Percentiles rank a stretch among this genome's conserved stretches.
phyloP scores from a whole-genome alignment of 2,329 filamentous ascomycete genomes.

The Talaromyces albobiverticillius region DNA sequence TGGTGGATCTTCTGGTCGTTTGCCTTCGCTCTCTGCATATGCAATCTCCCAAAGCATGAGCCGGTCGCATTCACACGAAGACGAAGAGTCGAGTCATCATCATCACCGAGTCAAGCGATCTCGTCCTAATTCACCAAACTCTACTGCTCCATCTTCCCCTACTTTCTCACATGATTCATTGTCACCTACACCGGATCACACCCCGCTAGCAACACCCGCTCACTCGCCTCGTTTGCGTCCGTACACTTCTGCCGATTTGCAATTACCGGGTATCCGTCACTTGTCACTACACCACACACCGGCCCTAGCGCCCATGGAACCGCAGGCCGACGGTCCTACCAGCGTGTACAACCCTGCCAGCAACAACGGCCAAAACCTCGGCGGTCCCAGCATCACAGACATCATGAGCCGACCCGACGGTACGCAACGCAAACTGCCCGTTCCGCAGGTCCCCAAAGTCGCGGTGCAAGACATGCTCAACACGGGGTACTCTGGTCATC shows the following conservation, averaged over 20 bases:
- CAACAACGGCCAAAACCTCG: conserved; percentile 46
- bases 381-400: conserved; percentile 79
- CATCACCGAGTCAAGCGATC: conserved; percentile 76
- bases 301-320: conserved; percentile 69
- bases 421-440: conserved; percentile 83
- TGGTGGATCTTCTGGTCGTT: conserved; percentile 53
- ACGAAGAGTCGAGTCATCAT: conserved; percentile 71
- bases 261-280: conserved; percentile 82
- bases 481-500: conserved; percentile 68
- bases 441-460: conserved; percentile 84
- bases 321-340: conserved; percentile 58
- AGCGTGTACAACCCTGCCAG: conserved; percentile 52
- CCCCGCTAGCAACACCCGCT: conserved; percentile 93
- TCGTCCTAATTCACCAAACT: conserved; percentile 88
- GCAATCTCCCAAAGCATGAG: conserved; percentile 80
- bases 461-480: conserved; percentile 81
- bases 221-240: conserved; percentile 90
- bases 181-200: conserved; percentile 94
- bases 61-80: conserved; percentile 77
- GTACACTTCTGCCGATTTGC: conserved; percentile 63
- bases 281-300: conserved; percentile 65
- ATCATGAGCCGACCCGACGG: conserved; percentile 90
- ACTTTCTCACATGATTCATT: conserved; percentile 95
- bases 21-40: conserved; percentile 76
- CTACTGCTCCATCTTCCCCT: conserved; percentile 90